phyloP scores from a whole-genome alignment of 2,329 filamentous ascomycete genomes.

The Aciculosporium take region DNA sequence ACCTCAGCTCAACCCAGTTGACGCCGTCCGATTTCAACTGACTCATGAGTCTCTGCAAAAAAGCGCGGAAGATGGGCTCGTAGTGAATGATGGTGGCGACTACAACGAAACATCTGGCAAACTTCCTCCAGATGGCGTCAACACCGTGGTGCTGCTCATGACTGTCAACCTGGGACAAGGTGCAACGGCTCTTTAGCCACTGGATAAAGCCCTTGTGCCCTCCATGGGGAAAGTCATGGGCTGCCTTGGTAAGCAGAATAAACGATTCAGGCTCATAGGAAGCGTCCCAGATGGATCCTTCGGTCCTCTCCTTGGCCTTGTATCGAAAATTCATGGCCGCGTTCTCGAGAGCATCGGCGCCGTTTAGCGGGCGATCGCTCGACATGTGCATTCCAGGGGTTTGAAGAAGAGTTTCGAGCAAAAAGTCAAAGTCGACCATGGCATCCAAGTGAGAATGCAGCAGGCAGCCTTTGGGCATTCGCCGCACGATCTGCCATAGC shows the following conservation, averaged over 20 bases:
- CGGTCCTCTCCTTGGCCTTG: conserved; percentile 28
- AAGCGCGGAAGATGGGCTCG: conserved; percentile 74
- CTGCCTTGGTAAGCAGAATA: conserved; percentile 46
- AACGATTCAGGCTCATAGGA: conserved; percentile 46
- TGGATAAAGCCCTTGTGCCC: conserved; percentile 57
- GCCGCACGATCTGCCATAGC: conserved; percentile 71
- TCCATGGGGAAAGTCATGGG: conserved; percentile 59
- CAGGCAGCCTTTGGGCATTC: conserved; percentile 78
- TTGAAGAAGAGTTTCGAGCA: conserved; percentile 56
- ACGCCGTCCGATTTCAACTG: conserved; percentile 70
- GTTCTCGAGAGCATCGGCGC: conserved; percentile 35
- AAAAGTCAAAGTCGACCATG: conserved; percentile 75
- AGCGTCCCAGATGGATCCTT: conserved; percentile 48
- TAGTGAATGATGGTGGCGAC: conserved; percentile 68
- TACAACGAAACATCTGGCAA: conserved; percentile 58
- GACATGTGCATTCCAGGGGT: conserved; percentile 64
- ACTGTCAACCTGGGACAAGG: conserved; percentile 57
- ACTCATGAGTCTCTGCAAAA: conserved; percentile 56
- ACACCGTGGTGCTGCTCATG: conserved; percentile 70
- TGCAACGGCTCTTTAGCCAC: conserved; percentile 63
- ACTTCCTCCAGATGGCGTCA: conserved; percentile 75
- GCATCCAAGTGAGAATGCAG: conserved; percentile 83
- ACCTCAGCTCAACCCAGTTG: conserved; percentile 66
- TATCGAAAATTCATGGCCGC: conserved; percentile 49
- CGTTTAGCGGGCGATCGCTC: conserved; percentile 40